Base-by-base conservation (phyloP, 2,329 filamentous ascomycete species). In the Sporothrix schenckii region DNA sequence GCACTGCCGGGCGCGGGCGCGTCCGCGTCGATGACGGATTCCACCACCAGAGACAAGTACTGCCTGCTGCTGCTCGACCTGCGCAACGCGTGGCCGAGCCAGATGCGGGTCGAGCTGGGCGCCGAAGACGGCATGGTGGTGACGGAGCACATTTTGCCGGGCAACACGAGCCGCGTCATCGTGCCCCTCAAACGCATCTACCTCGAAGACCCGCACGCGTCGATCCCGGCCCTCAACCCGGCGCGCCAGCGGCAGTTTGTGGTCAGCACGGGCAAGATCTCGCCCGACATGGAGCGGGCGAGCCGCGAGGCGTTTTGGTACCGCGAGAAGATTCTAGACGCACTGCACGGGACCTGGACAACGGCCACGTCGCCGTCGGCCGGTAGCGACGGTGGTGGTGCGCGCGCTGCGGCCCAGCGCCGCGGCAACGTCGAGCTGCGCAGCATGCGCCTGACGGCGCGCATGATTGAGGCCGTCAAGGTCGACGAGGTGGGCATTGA, bases 291-390 rank as follows among this genome's bases (percentile, higher is more conserved):
- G 56, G 94, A 97, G 80, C 87, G 91, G 47, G 87, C 89, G 14
- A 91, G 86, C 72, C 86, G 94, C 67, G 93, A 97, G 80, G 88
- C 90, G 0, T 97, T 97, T 78, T 97, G 94, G 94, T 97, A 93
- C 79, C 88, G 93, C 19, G 92, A 97, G 78, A 89, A 88, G 76
- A 85, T 97, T 1, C 85, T 97, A 3, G 89, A 91, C 72, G 83
- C 84, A 54, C 81, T 97, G 11, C 85, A 84, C 34, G 93, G 90
- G 0, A 87, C 84, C 0, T 97, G 94, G 94, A 87, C 83, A 69
- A 88, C 87, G 0, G 24, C 11, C 1, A 65, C 56, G 13, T 11
- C 30, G 7, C 13, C 52, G 30, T 19, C 9, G 10, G 39, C 11
- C 30, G 21, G n/a, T 7, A 10, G 10, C 47, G 21, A 10, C 54